Conservation (phyloP, 768 basidiomycete species). For the Suillus plorans region DNA sequence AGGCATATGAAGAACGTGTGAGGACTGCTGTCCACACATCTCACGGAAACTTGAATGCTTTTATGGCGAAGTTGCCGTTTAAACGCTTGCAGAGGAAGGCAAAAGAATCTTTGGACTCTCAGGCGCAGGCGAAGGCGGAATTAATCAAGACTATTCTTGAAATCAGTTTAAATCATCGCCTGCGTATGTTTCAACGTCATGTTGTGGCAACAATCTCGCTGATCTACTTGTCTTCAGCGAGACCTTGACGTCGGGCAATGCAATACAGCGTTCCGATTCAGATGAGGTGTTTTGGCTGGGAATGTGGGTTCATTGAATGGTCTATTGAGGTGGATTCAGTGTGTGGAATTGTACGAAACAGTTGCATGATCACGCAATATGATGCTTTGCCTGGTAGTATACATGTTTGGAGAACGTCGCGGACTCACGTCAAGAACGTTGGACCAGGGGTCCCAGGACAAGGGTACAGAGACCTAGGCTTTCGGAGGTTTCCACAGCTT, state of each 20-base stretch:
- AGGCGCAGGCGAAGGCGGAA: too few relatives aligned
- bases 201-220: background rate
- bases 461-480: too few relatives aligned
- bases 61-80: too few relatives aligned
- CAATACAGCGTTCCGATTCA: background rate
- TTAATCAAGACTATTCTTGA: background rate
- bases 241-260: background rate
- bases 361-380: background rate
- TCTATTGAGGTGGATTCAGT: background rate
- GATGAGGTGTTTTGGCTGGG: background rate
- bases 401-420: too few relatives aligned
- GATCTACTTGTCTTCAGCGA: background rate
- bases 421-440: too few relatives aligned
- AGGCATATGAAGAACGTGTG: too few relatives aligned
- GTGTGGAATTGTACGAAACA: background rate
- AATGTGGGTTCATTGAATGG: background rate
- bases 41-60: too few relatives aligned
- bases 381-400: background rate
- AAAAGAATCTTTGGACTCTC: too few relatives aligned
- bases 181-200: background rate
- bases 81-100: too few relatives aligned
- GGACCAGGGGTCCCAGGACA: too few relatives aligned
- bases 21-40: too few relatives aligned
- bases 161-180: background rate
- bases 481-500: too few relatives aligned